phyloP scores from a whole-genome alignment of 2,329 filamentous ascomycete genomes.

The Apiospora malaysiana region DNA sequence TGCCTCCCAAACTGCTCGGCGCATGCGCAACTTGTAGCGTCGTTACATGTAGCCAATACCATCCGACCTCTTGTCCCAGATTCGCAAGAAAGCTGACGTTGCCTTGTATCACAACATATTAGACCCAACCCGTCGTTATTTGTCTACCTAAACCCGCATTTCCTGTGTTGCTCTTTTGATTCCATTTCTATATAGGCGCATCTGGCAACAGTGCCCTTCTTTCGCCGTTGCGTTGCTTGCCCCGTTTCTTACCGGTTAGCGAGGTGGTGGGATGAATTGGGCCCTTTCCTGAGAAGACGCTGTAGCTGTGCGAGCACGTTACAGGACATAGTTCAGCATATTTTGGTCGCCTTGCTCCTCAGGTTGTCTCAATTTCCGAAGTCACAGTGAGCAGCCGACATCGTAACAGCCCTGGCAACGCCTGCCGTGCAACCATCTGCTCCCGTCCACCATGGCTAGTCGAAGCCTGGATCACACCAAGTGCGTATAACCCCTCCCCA shows the following conservation, averaged over 20 bases:
- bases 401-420: slow-evolving; percentile 1
- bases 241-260: not conserved
- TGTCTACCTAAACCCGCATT: not conserved
- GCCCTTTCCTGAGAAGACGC: not conserved
- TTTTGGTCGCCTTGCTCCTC: not conserved
- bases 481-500: slow-evolving; percentile 31
- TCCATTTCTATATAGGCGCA: not conserved
- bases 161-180: not conserved
- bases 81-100: slow-evolving; percentile 24
- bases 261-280: slow-evolving; percentile 12
- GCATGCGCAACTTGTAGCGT: slow-evolving; percentile 22
- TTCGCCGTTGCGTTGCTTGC: not conserved
- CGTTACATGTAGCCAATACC: not conserved
- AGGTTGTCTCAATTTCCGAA: not conserved
- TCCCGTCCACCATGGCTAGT: slow-evolving; percentile 36
- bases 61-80: slow-evolving; percentile 13
- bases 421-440: slow-evolving; percentile 22
- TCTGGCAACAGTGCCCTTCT: not conserved
- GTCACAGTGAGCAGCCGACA: not conserved
- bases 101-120: slow-evolving; percentile 1
- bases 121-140: not conserved
- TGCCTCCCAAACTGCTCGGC: slow-evolving; percentile 19
- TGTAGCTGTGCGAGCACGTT: slow-evolving; percentile 11
- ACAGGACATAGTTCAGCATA: not conserved
- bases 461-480: slow-evolving; percentile 43